Percentiles rank a stretch among this genome's conserved stretches.
These are phyloP conservation scores for Metroxylon sagu DNA, from an alignment of 176 grass and related monocot genomes.

Conservation along the genomic window DNA sequence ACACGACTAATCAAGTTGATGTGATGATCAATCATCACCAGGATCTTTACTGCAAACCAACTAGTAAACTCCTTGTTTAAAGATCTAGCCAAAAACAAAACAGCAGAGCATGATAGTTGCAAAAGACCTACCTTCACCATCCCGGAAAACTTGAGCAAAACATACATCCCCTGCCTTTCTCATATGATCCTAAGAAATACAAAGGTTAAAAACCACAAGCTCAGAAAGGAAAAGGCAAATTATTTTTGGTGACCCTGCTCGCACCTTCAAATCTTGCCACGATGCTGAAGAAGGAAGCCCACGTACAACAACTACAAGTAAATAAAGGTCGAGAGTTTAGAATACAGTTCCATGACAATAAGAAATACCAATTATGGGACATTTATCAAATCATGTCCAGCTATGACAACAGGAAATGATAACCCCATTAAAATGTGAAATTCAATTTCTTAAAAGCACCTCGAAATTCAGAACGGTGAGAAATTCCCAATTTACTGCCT, in stretches of 20 bases:
- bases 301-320: slow-evolving; percentile 10
- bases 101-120: no score
- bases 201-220: background rate
- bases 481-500: slow-evolving; percentile 9
- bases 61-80: no score
- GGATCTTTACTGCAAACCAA: no score
- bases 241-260: background rate
- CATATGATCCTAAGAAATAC: slow-evolving; percentile 15
- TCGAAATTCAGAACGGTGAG: slow-evolving; percentile 19
- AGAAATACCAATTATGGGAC: no score
- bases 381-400: no score
- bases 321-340: background rate
- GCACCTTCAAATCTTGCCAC: slow-evolving; percentile 19
- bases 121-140: slow-evolving; percentile 13
- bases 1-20: no score
- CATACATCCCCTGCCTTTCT: slow-evolving; percentile 20
- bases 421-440: background rate
- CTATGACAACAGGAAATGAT: no score
- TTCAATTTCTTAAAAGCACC: background rate
- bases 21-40: no score
- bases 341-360: no score
- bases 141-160: slow-evolving; percentile 23
- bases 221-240: background rate
- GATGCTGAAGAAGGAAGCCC: slow-evolving; percentile 22
- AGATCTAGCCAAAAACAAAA: no score